Evolutionary conservation across 176 grass and related monocot genomes (phyloP).

Genomic region (Carex cristatella): DNA sequence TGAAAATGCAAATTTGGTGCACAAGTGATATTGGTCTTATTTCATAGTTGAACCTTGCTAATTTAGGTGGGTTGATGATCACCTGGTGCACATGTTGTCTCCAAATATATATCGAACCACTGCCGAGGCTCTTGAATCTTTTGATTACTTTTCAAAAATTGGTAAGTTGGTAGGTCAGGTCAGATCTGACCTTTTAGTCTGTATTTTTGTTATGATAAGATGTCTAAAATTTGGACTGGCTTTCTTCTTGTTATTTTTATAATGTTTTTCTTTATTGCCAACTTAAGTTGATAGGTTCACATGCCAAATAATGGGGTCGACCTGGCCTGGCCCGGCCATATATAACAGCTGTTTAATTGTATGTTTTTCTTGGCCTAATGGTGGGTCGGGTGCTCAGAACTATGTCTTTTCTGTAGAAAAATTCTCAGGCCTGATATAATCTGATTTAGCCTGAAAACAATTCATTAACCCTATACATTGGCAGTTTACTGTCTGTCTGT

Average conservation of each 20-base stretch:
- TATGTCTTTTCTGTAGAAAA: not conserved
- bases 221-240: not conserved
- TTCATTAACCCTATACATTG: not conserved
- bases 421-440: not conserved
- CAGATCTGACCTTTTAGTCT: not conserved
- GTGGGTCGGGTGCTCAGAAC: not conserved
- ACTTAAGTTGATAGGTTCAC: not conserved
- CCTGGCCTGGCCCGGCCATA: not conserved
- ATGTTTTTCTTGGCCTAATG: not conserved
- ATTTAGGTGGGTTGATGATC: constrained; percentile 90
- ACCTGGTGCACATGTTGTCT: constrained; percentile 81
- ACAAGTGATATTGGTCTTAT: not conserved
- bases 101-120: constrained; percentile 95
- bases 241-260: not conserved
- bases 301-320: not conserved
- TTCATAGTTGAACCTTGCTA: not conserved
- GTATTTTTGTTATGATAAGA: not conserved
- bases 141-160: constrained; percentile 90
- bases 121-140: constrained; percentile 87
- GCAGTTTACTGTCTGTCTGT: not conserved
- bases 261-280: not conserved
- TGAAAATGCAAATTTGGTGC: constrained; percentile 1
- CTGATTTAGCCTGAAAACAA: not conserved
- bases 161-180: constrained; percentile 36
- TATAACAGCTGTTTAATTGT: not conserved